A percentile compares a stretch with the other conserved stretches of the same genome.
These are phyloP conservation scores for Boletus sensibilis DNA, from an alignment of 768 basidiomycete species.

Conservation along the genomic window DNA sequence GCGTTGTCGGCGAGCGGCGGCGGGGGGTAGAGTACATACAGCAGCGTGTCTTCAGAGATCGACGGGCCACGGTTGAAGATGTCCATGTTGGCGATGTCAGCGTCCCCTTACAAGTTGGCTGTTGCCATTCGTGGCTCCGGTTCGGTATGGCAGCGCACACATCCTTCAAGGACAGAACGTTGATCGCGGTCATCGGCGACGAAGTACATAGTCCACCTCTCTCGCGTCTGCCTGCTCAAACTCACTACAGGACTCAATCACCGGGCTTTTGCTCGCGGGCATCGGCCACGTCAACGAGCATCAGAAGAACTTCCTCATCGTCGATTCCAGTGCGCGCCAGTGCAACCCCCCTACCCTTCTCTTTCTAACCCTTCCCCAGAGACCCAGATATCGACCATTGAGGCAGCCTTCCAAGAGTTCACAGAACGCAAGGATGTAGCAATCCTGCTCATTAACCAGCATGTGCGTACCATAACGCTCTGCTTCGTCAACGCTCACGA, in stretches of 20 bases:
- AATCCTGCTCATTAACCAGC: conserved; percentile 96
- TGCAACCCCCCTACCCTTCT: neutral
- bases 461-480: conserved; percentile 53
- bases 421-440: conserved; percentile 94
- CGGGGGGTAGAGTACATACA: conserved; percentile 71
- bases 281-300: conserved; percentile 88
- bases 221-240: conserved; percentile 9
- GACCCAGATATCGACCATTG: conserved; percentile 87
- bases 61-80: conserved; percentile 73
- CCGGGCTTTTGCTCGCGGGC: conserved; percentile 92
- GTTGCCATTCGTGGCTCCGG: conserved; percentile 18
- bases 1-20: conserved; percentile 52
- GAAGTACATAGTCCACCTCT: conserved; percentile 55
- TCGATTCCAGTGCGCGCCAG: conserved; percentile 76
- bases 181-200: conserved; percentile 96
- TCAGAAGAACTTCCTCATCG: conserved; percentile 95
- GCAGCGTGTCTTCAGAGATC: conserved; percentile 84
- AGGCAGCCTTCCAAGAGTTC: conserved; percentile 90
- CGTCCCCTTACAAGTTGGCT: neutral
- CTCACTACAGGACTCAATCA: conserved; percentile 82
- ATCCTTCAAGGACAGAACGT: conserved; percentile 75
- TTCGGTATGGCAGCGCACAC: conserved; percentile 47
- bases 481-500: conserved; percentile 6
- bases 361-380: conserved; percentile 47
- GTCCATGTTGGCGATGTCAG: conserved; percentile 44